Evolutionary conservation across 2,329 filamentous ascomycete species (phyloP), one percentile per base, ranked within the genome.

Genomic region (Periconia digitata): DNA sequence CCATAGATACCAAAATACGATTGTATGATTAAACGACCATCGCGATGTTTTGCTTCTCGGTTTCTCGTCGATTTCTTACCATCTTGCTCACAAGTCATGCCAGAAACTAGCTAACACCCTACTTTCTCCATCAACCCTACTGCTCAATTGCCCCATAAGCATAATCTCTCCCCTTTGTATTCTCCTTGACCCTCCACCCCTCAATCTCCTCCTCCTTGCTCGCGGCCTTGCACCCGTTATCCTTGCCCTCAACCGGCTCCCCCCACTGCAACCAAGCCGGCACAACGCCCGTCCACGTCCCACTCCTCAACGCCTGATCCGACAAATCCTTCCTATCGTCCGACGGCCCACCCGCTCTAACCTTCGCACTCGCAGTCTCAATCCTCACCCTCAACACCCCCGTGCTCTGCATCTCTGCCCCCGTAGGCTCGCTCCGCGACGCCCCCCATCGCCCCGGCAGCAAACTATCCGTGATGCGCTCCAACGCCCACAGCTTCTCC

Each of bases 141-240:
- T 62, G 57, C 45, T 57, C 50, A 41, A 60, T 41, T n/a, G 58
- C 63, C 40, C 50, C 55, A 53, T 62, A 66, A 12, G 65, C 63
- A 42, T 47, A 40, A 17, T 23, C 32, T 47, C 40, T 63, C 32
- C 50, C 64, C 47, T 44, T 55, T n/a, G 2, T 8, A 46, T 61
- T 69, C 53, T 65, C 62, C 41, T 17, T 42, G 8, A 59, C 29
- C 54, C 63, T 60, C 64, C 64, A 69, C 43, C 72, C 72, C 42
- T 62, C 71, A 45, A 92, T 72, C 71, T 91, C 84, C 51, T 70
- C 76, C 8, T 89, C 88, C 16, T 88, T 72, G 8, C 78, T 66
- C 1, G 85, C 75, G 10, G 77, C 64, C 24, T 73, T 67, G 3
- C 86, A 76, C 54, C 74, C 53, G 53, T 64, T 64, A 17, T 63